These are phyloP conservation scores for Pseudohalonectria lignicola DNA, from an alignment of 2,329 filamentous ascomycete genomes.

Conservation along the genomic window DNA sequence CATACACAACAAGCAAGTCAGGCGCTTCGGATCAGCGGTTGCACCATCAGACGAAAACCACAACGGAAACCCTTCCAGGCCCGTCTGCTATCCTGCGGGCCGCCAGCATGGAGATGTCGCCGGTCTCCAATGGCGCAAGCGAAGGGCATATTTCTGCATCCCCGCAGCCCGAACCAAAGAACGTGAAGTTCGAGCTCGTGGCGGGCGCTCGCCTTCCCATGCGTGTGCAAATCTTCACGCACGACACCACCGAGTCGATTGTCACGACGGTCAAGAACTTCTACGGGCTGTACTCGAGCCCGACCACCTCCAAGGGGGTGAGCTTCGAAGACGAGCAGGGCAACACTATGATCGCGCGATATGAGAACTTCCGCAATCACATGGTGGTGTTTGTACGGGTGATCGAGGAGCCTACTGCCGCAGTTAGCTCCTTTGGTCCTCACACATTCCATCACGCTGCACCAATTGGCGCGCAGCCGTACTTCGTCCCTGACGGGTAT, in stretches of 20 bases:
- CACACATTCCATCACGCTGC: constrained; percentile 41
- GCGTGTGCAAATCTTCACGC: constrained; percentile 82
- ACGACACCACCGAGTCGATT: constrained; percentile 96
- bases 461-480: constrained; percentile 38
- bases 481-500: constrained; percentile 44
- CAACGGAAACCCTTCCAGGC: background rate
- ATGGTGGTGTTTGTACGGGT: constrained; percentile 92
- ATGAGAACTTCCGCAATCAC: constrained; percentile 88
- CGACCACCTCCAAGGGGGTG: constrained; percentile 62
- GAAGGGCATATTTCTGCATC: constrained; percentile 24
- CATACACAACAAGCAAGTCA: background rate
- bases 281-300: constrained; percentile 82
- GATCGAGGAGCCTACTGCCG: constrained; percentile 46
- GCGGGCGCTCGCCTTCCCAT: constrained; percentile 69
- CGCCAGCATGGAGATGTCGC: constrained; percentile 2
- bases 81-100: background rate
- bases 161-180: constrained; percentile 49
- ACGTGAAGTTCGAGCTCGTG: constrained; percentile 69
- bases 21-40: background rate
- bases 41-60: background rate
- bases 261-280: constrained; percentile 98
- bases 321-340: constrained; percentile 89
- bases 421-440: constrained; percentile 36
- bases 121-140: constrained; percentile 5
- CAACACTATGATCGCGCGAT: constrained; percentile 85